Evolutionary conservation across 257 asterid species (phyloP).

Genomic region (Linderniella brevidens): DNA sequence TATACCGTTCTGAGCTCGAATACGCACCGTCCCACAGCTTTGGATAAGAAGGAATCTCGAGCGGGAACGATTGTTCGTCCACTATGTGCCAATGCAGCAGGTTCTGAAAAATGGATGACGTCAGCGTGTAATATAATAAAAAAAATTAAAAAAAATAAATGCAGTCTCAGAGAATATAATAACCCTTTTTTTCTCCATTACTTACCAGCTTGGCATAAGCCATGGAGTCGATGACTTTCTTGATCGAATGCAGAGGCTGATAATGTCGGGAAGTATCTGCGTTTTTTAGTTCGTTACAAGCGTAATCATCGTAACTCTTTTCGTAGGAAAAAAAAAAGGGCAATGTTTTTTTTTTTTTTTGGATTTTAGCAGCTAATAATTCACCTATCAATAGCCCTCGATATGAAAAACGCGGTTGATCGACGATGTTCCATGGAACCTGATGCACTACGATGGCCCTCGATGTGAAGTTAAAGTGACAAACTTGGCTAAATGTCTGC

Average conservation of each 20-base stretch:
- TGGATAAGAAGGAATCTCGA: conserved; percentile 79
- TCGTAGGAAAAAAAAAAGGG: too few relatives aligned
- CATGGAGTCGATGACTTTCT: conserved; percentile 95
- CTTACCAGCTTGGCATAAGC: conserved; percentile 80
- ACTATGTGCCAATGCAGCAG: conserved; percentile 99
- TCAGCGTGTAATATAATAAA: neutral
- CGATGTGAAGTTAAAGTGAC: conserved; percentile 35
- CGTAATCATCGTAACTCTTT: too few relatives aligned
- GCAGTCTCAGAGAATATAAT: too few relatives aligned
- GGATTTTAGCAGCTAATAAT: neutral
- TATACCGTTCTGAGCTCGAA: conserved; percentile 49
- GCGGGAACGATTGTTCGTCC: conserved; percentile 87
- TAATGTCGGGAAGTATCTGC: conserved; percentile 91
- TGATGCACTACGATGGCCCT: conserved; percentile 51
- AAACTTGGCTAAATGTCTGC: conserved; percentile 92
- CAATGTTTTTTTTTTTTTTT: too few relatives aligned
- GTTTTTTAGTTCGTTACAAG: neutral
- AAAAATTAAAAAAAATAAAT: too few relatives aligned
- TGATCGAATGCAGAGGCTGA: conserved; percentile 52
- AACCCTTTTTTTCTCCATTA: neutral
- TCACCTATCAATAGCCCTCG: conserved; percentile 92
- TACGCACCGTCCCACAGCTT: conserved; percentile 83
- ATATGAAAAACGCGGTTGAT: conserved; percentile 76
- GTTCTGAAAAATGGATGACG: conserved; percentile 27
- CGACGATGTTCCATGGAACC: conserved; percentile 71